Conservation (phyloP, 176 grass and related monocot genomes). For the Carex littledalei region DNA sequence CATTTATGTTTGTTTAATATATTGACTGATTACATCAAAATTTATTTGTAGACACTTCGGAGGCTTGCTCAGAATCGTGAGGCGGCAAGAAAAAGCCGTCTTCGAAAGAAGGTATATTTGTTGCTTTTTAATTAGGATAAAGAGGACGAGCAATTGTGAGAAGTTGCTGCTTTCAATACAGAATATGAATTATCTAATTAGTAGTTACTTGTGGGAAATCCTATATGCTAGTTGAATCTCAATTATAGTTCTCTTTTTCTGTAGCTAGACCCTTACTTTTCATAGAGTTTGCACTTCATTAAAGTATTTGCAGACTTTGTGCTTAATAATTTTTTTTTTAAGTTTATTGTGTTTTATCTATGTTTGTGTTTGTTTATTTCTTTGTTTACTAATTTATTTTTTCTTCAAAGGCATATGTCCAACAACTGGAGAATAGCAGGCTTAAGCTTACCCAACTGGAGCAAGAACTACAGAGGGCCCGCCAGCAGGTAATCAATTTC, state of each 20-base stretch:
- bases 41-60: constrained; percentile 46
- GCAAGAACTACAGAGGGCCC: constrained; percentile 92
- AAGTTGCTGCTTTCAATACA: not conserved
- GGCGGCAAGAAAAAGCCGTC: constrained; percentile 88
- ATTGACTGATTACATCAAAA: constrained; percentile 2
- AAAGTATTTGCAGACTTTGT: not conserved
- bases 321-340: not conserved
- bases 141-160: not conserved
- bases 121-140: not conserved
- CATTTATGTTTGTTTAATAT: not conserved
- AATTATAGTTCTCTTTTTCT: not conserved
- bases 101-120: constrained; percentile 64
- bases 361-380: not conserved
- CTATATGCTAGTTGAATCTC: not conserved
- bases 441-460: constrained; percentile 96
- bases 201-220: not conserved
- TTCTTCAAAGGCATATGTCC: constrained; percentile 81
- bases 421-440: constrained; percentile 99
- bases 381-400: constrained; percentile 1
- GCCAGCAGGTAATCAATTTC: constrained; percentile 62
- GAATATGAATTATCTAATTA: not conserved
- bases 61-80: constrained; percentile 95
- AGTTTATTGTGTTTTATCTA: not conserved
- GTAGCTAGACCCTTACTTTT: not conserved
- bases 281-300: not conserved